phyloP scores from a whole-genome alignment of 1,284 basidiomycete genomes.

The Stygiomarasmius scandens region DNA sequence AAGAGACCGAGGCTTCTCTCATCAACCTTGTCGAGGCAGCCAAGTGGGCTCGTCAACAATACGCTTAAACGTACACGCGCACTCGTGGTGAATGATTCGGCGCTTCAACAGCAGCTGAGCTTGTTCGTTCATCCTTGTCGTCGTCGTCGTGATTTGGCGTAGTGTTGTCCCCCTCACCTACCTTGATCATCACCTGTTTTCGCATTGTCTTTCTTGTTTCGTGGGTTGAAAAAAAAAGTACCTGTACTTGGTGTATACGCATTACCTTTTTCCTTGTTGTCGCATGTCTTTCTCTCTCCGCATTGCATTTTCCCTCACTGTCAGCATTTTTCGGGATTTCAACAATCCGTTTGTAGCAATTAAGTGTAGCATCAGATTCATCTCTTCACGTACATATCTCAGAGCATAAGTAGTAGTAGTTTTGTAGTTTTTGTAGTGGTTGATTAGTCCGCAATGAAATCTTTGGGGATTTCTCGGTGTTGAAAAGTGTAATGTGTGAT shows the following conservation, averaged over 20 bases:
- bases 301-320: not conserved
- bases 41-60: constrained; percentile 84
- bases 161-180: constrained; percentile 1
- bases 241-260: not conserved
- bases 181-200: constrained; percentile 2
- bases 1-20: constrained; percentile 91
- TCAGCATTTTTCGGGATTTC: constrained; percentile 16
- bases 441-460: too few relatives aligned
- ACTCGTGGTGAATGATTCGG: constrained; percentile 39
- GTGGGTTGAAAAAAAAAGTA: not conserved
- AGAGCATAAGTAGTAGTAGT: too few relatives aligned
- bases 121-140: not conserved
- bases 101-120: constrained; percentile 86
- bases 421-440: too few relatives aligned
- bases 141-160: constrained; percentile 10
- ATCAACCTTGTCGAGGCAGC: constrained; percentile 89
- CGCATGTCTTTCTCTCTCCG: not conserved
- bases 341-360: constrained; percentile 17
- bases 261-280: not conserved
- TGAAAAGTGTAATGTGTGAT: too few relatives aligned
- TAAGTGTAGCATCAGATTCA: not conserved
- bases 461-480: too few relatives aligned
- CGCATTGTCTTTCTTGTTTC: not conserved
- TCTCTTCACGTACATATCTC: not conserved
- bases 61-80: constrained; percentile 54